Percentiles rank a stretch among this genome's conserved stretches.
These are phyloP conservation scores for Botryotinia convoluta DNA, from an alignment of 2,329 filamentous ascomycete genomes.

Conservation along the genomic window DNA sequence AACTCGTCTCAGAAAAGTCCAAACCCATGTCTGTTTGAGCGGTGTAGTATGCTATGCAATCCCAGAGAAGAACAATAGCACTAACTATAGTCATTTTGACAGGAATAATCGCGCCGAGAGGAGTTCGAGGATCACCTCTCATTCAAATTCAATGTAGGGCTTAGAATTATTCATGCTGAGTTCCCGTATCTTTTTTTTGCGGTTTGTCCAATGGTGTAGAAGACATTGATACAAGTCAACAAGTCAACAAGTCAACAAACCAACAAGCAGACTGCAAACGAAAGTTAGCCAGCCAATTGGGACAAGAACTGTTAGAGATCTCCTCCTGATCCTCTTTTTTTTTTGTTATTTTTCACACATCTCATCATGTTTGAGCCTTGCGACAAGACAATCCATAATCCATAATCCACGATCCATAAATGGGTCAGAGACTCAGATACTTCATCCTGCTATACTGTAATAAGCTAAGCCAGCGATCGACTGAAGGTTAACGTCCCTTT, in stretches of 20 bases:
- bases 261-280: constrained; percentile 32
- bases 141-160: constrained; percentile 24
- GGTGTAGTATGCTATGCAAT: constrained; percentile 32
- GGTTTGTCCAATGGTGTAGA: not conserved
- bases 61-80: constrained; percentile 27
- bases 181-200: not conserved
- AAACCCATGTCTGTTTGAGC: constrained; percentile 36
- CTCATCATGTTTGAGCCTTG: constrained; percentile 10
- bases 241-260: not conserved
- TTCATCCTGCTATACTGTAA: constrained; percentile 3
- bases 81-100: constrained; percentile 20
- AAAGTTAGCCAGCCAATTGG: constrained; percentile 34
- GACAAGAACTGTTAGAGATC: constrained; percentile 17
- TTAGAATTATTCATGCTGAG: constrained; percentile 22
- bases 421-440: not conserved
- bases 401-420: not conserved
- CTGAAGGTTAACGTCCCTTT: not conserved
- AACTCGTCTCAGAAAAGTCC: constrained; percentile 12
- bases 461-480: not conserved
- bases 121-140: constrained; percentile 27
- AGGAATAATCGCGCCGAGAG: constrained; percentile 6
- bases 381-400: constrained; percentile 7
- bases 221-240: not conserved
- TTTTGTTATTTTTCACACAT: not conserved
- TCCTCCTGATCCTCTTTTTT: constrained; percentile 16